Conservation (phyloP, 768 basidiomycete genomes). For the Thelephora aurantiotincta region DNA sequence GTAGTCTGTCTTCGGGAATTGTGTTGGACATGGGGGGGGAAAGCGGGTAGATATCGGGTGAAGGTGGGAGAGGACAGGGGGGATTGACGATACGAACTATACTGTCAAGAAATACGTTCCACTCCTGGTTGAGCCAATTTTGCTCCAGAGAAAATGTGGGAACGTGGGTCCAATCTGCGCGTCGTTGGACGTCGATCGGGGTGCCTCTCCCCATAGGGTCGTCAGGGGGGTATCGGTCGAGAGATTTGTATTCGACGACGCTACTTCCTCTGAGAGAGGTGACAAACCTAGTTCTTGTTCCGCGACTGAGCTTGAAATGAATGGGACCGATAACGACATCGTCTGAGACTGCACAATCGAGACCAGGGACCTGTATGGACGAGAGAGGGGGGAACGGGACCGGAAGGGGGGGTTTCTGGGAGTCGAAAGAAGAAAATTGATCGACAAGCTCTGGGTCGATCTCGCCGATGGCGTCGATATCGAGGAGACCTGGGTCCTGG, state of each 20-base stretch:
- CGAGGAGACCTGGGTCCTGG: neutral
- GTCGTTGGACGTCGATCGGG: conserved; percentile 8
- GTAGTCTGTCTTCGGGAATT: neutral
- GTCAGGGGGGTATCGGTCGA: neutral
- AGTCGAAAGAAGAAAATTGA: neutral
- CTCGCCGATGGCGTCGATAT: neutral
- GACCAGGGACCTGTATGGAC: neutral
- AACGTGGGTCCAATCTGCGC: conserved; percentile 7
- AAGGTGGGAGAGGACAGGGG: neutral
- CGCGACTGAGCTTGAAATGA: neutral
- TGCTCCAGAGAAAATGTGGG: neutral
- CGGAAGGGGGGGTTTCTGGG: neutral
- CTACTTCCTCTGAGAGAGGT: conserved; percentile 4
- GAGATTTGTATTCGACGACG: conserved; percentile 3
- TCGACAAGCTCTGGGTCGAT: neutral
- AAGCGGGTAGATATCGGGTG: neutral
- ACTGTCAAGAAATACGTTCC: neutral
- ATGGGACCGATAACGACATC: neutral
- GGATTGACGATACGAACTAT: neutral
- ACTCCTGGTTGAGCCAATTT: neutral
- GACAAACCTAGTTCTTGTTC: conserved; percentile 1
- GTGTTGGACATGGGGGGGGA: neutral
- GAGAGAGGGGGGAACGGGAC: neutral
- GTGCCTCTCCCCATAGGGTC: conserved; percentile 11
- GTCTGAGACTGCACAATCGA: conserved; percentile 1